Percentiles rank a stretch among this genome's conserved stretches.
These are phyloP conservation scores for Phytophthora ohioensis DNA, from an alignment of 352 stramenopile species.

Conservation along the genomic window DNA sequence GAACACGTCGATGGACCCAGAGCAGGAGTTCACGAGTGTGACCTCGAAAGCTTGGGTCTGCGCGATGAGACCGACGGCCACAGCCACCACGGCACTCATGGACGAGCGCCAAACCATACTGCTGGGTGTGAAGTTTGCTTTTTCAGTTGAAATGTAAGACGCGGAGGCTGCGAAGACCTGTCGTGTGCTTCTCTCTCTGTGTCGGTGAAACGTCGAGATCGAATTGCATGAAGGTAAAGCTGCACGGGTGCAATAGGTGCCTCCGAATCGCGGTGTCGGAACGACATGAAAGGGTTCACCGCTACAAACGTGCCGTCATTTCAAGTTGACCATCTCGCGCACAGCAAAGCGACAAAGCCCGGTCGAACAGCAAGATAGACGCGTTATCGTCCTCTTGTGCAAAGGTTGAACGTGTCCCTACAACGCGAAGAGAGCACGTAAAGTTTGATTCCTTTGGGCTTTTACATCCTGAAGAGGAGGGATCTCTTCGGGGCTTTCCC, in stretches of 20 bases:
- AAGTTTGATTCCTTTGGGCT: neutral
- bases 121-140: neutral
- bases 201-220: conserved; percentile 23
- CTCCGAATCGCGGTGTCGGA: conserved; percentile 21
- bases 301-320: conserved; percentile 10
- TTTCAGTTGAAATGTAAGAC: conserved; percentile 31
- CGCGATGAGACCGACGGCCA: conserved; percentile 31
- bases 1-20: conserved; percentile 54
- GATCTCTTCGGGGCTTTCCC: conserved; percentile 8
- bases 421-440: conserved; percentile 26
- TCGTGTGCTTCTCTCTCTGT: conserved; percentile 40
- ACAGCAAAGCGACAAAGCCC: conserved; percentile 17
- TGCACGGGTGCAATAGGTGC: conserved; percentile 25
- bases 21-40: conserved; percentile 62
- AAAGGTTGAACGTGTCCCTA: conserved; percentile 10
- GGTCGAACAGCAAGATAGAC: conserved; percentile 30
- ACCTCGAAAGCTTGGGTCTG: conserved; percentile 51
- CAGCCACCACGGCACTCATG: conserved; percentile 32
- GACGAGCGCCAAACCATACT: conserved; percentile 46
- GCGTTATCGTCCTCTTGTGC: conserved; percentile 26
- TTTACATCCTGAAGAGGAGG: conserved; percentile 9
- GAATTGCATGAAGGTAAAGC: conserved; percentile 8
- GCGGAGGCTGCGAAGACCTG: conserved; percentile 25
- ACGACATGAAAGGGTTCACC: conserved; percentile 11
- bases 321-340: conserved; percentile 27